These are phyloP conservation scores for Cladosporium sp. DNA, from an alignment of 2,329 filamentous ascomycete genomes.

Conservation along the genomic window DNA sequence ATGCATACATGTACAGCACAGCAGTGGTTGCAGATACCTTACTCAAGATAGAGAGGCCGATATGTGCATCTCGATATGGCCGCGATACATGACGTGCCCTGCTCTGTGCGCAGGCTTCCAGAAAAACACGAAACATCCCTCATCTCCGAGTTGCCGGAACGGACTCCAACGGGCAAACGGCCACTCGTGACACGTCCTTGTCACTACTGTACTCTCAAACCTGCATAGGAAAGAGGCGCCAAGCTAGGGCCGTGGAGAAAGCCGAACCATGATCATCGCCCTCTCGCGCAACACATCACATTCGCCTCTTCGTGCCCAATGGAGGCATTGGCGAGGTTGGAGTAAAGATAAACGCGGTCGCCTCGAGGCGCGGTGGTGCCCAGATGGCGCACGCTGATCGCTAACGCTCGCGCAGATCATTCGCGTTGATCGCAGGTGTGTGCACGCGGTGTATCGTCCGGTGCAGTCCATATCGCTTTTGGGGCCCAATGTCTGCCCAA, in stretches of 20 bases:
- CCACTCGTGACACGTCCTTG: constrained; percentile 14
- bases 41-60: background rate
- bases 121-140: constrained; percentile 16
- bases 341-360: background rate
- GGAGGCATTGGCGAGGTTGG: background rate
- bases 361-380: constrained; percentile 3
- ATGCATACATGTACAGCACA: no score
- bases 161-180: constrained; percentile 9
- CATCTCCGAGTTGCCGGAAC: constrained; percentile 16
- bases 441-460: background rate
- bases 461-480: background rate
- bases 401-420: constrained; percentile 7
- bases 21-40: background rate
- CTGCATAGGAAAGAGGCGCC: constrained; percentile 1
- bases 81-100: constrained; percentile 14
- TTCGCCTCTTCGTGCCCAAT: background rate
- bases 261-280: background rate
- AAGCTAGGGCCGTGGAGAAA: constrained; percentile 14
- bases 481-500: constrained; percentile 8
- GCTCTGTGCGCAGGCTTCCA: constrained; percentile 15
- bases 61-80: constrained; percentile 3
- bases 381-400: constrained; percentile 9
- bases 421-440: constrained; percentile 2
- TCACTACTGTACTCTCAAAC: constrained; percentile 3
- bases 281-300: background rate